phyloP scores from a whole-genome alignment of 1,284 basidiomycete species.

The Rhodotorula sp. region DNA sequence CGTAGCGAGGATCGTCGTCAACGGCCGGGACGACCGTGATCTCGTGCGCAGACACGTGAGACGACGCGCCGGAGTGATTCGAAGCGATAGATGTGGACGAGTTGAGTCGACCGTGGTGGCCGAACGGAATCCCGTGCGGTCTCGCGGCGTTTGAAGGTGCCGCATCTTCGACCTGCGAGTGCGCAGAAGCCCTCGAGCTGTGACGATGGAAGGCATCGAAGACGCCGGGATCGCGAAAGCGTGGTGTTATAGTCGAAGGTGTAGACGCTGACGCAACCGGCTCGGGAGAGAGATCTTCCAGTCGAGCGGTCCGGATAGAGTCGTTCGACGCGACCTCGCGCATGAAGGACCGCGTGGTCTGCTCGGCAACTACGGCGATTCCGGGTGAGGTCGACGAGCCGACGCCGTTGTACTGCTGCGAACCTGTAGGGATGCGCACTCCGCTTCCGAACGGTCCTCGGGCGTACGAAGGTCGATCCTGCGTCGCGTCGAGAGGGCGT shows the following conservation, averaged over 20 bases:
- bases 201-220: conserved; percentile 30
- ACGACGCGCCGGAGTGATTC: conserved; percentile 19
- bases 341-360: conserved; percentile 17
- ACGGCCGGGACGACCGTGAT: conserved; percentile 54
- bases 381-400: too few relatives aligned
- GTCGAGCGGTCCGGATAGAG: conserved; percentile 40
- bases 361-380: too few relatives aligned
- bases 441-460: conserved; percentile 17
- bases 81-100: conserved; percentile 33
- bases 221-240: conserved; percentile 26
- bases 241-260: not conserved
- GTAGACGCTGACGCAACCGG: too few relatives aligned
- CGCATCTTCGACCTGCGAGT: too few relatives aligned
- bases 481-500: not conserved
- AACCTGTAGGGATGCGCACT: conserved; percentile 7
- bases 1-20: conserved; percentile 77
- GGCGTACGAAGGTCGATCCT: not conserved
- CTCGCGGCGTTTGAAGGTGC: not conserved
- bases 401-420: not conserved
- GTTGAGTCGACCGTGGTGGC: conserved; percentile 27
- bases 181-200: not conserved
- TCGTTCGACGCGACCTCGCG: conserved; percentile 39
- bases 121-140: conserved; percentile 1
- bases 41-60: conserved; percentile 5
- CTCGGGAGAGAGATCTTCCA: conserved; percentile 5